phyloP scores from a whole-genome alignment of 257 asterid genomes.

The Nicotiana undulata region DNA sequence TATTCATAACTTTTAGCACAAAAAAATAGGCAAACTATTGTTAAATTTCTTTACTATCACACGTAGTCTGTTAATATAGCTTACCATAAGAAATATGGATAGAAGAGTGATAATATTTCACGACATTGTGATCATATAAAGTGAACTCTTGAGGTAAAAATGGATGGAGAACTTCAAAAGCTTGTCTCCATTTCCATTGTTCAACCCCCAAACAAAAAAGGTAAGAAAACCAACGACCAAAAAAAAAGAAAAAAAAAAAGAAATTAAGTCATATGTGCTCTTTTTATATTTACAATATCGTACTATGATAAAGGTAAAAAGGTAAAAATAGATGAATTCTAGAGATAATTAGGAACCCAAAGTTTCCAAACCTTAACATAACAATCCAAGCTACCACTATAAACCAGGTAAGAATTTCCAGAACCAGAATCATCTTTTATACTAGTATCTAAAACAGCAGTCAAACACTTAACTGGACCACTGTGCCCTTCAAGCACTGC shows the following conservation, averaged over 20 bases:
- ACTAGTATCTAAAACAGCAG: slow-evolving; percentile 19
- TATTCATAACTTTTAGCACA: too few relatives aligned
- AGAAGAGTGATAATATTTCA: too few relatives aligned
- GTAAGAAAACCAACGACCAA: not conserved
- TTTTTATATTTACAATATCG: not conserved
- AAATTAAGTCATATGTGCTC: not conserved
- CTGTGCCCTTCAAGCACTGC: slow-evolving; percentile 55
- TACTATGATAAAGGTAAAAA: not conserved
- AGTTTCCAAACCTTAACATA: slow-evolving; percentile 56
- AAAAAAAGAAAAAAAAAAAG: not conserved
- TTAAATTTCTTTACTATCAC: too few relatives aligned
- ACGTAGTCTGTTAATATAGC: not conserved
- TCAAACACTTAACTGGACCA: slow-evolving; percentile 62
- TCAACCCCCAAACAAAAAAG: not conserved
- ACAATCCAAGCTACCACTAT: slow-evolving; percentile 71
- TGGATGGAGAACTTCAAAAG: not conserved
- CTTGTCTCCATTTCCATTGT: not conserved
- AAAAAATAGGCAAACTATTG: too few relatives aligned
- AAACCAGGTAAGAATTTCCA: slow-evolving; percentile 33
- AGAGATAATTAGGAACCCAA: slow-evolving; percentile 21
- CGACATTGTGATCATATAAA: too few relatives aligned
- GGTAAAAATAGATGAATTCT: not conserved
- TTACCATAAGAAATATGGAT: too few relatives aligned
- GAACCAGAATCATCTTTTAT: not conserved
- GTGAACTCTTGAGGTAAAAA: not conserved